phyloP scores from a whole-genome alignment of 441 rosid genomes.

The Euphorbia celastroides region DNA sequence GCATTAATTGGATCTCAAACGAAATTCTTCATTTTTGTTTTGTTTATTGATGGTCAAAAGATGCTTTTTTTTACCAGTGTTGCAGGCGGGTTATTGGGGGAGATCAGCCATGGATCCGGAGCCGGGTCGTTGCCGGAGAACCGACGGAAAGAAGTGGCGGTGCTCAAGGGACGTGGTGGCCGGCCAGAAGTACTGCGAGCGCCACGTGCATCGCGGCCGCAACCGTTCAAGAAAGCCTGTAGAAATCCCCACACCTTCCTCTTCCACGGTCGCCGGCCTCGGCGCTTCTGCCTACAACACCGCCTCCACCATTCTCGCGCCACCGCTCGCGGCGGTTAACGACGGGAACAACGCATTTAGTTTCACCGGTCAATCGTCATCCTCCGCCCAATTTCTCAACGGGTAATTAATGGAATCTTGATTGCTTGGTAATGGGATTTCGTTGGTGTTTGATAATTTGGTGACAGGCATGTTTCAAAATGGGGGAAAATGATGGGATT shows the following conservation, averaged over 20 bases:
- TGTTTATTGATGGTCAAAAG: neutral
- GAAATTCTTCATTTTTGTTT: neutral
- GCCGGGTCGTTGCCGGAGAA: conserved; percentile 94
- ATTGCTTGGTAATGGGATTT: neutral
- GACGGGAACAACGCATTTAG: conserved; percentile 32
- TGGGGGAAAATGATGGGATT: neutral
- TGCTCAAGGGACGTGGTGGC: conserved; percentile 88
- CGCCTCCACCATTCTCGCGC: conserved; percentile 3
- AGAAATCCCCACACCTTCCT: conserved; percentile 66
- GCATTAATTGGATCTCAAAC: neutral
- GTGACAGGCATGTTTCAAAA: neutral
- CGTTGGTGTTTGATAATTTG: neutral
- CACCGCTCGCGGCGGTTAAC: conserved; percentile 27
- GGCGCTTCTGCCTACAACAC: conserved; percentile 23
- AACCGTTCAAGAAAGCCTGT: conserved; percentile 99
- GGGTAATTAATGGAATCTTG: conserved; percentile 37
- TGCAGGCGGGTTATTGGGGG: conserved; percentile 74
- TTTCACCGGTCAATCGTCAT: conserved; percentile 42
- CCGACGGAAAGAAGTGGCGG: conserved; percentile 98
- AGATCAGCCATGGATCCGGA: conserved; percentile 87
- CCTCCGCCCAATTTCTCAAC: conserved; percentile 50
- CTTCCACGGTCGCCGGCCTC: conserved; percentile 16
- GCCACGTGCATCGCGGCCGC: conserved; percentile 98
- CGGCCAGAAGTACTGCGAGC: conserved; percentile 95
- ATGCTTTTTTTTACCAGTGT: conserved; percentile 22